These are phyloP conservation scores for Wolfiporia cocos DNA, from an alignment of 1,284 basidiomycete species.

Conservation along the genomic window DNA sequence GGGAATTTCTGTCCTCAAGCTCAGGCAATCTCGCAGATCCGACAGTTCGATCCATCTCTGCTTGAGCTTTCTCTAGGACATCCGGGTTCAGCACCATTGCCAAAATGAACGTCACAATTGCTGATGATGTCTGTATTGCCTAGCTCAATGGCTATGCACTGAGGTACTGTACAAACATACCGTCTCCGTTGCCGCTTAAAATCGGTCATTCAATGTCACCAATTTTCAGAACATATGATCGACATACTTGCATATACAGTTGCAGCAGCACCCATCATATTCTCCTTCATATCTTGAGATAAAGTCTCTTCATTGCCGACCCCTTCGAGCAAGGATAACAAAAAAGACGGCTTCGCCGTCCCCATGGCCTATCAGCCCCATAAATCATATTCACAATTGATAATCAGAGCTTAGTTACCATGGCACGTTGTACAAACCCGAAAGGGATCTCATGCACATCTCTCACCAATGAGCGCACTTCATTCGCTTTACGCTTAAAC, in stretches of 20 bases:
- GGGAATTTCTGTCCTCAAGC: constrained; percentile 30
- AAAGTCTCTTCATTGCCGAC: no score
- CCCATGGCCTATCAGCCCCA: constrained; percentile 26
- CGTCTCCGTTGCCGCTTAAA: constrained; percentile 1
- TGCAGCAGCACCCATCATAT: constrained; percentile 50
- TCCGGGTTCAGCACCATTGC: constrained; percentile 36
- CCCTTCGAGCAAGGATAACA: constrained; percentile 39
- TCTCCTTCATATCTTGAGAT: constrained; percentile 32
- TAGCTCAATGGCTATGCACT: neutral
- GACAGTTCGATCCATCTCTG: constrained; percentile 34
- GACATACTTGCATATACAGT: constrained; percentile 29
- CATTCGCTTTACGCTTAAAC: constrained; percentile 39
- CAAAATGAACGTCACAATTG: constrained; percentile 32
- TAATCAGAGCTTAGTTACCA: constrained; percentile 8
- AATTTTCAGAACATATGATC: neutral
- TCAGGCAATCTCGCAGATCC: constrained; percentile 33
- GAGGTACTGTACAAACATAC: neutral
- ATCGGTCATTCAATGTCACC: no score
- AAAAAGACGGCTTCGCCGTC: constrained; percentile 42
- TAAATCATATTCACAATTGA: neutral
- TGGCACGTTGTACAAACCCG: constrained; percentile 12
- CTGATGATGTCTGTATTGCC: constrained; percentile 32
- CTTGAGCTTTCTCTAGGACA: constrained; percentile 31
- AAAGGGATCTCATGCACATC: constrained; percentile 31
- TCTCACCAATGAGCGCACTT: constrained; percentile 22